Evolutionary conservation across 169 alveolate species (phyloP).

Genomic region (Cardiosporidium cionae): DNA sequence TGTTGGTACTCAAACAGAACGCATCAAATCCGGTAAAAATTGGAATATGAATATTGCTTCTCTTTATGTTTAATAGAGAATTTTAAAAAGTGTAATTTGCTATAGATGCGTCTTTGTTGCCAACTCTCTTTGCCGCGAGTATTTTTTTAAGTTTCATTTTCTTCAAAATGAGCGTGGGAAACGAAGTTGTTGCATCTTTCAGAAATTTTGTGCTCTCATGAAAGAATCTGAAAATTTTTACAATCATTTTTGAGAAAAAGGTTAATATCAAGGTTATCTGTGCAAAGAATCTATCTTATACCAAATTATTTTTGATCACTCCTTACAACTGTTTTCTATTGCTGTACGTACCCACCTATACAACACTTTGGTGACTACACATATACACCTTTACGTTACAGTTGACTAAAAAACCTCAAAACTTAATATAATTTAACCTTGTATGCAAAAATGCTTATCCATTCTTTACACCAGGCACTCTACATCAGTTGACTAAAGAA

Average conservation of each 20-base stretch:
- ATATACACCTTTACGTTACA: not conserved
- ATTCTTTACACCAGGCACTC: conserved; percentile 15
- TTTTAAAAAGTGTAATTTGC: not conserved
- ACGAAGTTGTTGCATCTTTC: not conserved
- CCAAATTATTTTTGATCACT: no score
- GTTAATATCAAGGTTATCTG: no score
- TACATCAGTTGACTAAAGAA: conserved; percentile 10
- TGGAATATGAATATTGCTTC: not conserved
- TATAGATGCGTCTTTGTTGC: not conserved
- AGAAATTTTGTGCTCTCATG: no score
- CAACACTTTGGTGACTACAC: not conserved
- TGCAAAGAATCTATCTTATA: no score
- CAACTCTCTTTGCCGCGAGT: not conserved
- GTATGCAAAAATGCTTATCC: not conserved
- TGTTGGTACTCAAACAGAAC: conserved; percentile 25
- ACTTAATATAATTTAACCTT: not conserved
- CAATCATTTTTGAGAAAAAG: no score
- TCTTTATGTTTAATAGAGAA: not conserved
- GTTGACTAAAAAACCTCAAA: no score
- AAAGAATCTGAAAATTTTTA: no score
- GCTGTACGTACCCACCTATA: not conserved
- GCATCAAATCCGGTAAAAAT: conserved; percentile 18
- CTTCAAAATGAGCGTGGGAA: not conserved
- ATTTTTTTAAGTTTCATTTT: not conserved
- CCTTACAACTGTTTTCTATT: not conserved